Percentiles rank a stretch among this genome's conserved stretches.
Conservation (phyloP, 2,329 filamentous ascomycete species). For the Gaeumannomyces sp. region DNA sequence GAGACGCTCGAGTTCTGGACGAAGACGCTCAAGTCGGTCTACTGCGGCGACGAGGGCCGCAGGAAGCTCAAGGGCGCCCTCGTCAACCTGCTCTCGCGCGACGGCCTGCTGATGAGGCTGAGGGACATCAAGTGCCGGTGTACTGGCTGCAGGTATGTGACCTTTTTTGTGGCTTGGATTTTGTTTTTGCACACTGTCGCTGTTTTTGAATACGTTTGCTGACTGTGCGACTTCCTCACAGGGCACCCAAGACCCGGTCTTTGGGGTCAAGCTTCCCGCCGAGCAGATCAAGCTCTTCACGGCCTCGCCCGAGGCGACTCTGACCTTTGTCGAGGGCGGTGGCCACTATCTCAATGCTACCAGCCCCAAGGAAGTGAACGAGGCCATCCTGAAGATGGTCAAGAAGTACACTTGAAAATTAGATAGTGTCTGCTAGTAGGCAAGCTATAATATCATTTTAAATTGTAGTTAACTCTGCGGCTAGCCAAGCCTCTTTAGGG, state of each 20-base stretch:
- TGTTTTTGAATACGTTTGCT: background rate
- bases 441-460: no score
- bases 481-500: no score
- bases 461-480: no score
- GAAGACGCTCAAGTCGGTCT: conserved; percentile 37
- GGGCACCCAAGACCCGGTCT: conserved; percentile 41
- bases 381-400: conserved; percentile 38
- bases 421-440: background rate
- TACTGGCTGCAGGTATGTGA: conserved; percentile 38
- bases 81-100: conserved; percentile 37
- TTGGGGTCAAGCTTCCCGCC: conserved; percentile 29
- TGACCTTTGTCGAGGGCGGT: conserved; percentile 37
- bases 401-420: conserved; percentile 16
- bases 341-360: conserved; percentile 45
- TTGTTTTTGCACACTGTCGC: background rate
- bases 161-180: background rate
- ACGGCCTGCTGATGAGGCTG: conserved; percentile 40
- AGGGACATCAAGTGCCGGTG: conserved; percentile 42
- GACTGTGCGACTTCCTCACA: conserved; percentile 16
- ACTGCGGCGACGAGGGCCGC: conserved; percentile 43
- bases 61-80: conserved; percentile 40
- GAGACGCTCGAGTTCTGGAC: conserved; percentile 39
- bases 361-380: conserved; percentile 38
- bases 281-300: conserved; percentile 48
- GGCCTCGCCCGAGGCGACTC: conserved; percentile 34